Percentiles rank a stretch among this genome's conserved stretches.
Conservation (phyloP, 2,329 filamentous ascomycete genomes). For the Dichotomopilus funicola region DNA sequence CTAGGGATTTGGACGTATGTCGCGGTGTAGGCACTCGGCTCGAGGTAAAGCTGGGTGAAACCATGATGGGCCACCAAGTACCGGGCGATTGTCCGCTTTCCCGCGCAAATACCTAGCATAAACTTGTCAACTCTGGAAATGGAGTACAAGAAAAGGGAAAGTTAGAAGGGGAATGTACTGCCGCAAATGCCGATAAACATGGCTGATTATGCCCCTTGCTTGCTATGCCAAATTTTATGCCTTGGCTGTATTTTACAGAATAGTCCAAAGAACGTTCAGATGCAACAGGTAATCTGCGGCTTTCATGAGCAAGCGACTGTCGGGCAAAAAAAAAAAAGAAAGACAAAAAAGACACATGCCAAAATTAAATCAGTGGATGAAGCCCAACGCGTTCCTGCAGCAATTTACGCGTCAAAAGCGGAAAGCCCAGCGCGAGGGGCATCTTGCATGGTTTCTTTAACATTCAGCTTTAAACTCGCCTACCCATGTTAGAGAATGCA, state of each 20-base stretch:
- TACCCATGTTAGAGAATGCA: too few species aligned
- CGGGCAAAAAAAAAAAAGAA: too few species aligned
- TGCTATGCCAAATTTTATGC: neutral
- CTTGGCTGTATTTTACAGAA: neutral
- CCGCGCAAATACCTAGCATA: constrained; percentile 74
- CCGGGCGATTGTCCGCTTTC: constrained; percentile 82
- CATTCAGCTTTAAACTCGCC: too few species aligned
- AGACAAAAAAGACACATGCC: too few species aligned
- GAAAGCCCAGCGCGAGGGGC: constrained; percentile 18
- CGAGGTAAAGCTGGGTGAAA: constrained; percentile 67
- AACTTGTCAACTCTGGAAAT: constrained; percentile 9
- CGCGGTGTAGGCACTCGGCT: neutral
- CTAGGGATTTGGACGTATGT: neutral
- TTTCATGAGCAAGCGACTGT: too few species aligned
- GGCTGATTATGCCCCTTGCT: constrained; percentile 27
- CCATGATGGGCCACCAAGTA: constrained; percentile 80
- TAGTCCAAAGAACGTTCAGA: too few species aligned
- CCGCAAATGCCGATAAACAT: constrained; percentile 77
- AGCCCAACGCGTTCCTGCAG: constrained; percentile 18
- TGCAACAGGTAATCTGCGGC: too few species aligned
- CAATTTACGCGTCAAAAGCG: constrained; percentile 13
- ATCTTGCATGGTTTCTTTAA: neutral
- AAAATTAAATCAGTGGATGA: neutral
- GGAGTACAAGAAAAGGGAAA: neutral
- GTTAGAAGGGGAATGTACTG: constrained; percentile 38